phyloP scores from a whole-genome alignment of 768 basidiomycete genomes.

The Rubroboletus pulcherrimus region DNA sequence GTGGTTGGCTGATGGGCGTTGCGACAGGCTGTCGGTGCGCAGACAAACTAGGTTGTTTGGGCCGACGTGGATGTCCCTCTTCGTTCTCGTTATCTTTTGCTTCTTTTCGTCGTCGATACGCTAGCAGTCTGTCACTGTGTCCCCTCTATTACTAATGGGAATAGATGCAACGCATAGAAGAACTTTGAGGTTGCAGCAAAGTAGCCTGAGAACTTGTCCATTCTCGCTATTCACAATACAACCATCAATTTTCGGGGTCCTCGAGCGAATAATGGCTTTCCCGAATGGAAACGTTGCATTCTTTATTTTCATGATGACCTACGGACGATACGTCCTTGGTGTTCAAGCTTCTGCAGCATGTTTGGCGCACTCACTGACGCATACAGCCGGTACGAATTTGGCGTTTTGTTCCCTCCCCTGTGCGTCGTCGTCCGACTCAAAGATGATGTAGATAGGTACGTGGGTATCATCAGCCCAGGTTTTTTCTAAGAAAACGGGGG shows the following conservation, averaged over 20 bases:
- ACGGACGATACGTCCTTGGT: too few relatives aligned
- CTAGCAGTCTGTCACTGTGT: slow-evolving; percentile 7
- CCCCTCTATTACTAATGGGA: slow-evolving; percentile 8
- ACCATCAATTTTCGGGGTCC: too few relatives aligned
- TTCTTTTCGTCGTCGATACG: slow-evolving; percentile 1
- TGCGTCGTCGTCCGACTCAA: neutral
- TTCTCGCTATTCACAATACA: too few relatives aligned
- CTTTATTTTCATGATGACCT: too few relatives aligned
- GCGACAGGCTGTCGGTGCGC: slow-evolving; percentile 60
- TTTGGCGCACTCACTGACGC: too few relatives aligned
- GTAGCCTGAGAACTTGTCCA: too few relatives aligned
- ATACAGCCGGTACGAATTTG: neutral
- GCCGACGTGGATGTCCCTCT: neutral
- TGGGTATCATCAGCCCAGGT: neutral
- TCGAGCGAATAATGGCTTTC: too few relatives aligned
- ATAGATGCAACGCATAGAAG: slow-evolving; percentile 13
- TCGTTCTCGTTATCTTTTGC: neutral
- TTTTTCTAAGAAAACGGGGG: neutral
- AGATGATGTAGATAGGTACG: neutral
- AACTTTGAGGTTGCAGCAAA: neutral
- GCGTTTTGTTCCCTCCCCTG: neutral
- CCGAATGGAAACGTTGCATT: too few relatives aligned
- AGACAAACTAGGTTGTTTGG: slow-evolving; percentile 47
- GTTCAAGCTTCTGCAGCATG: too few relatives aligned
- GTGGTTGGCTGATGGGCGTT: slow-evolving; percentile 3